Percentiles rank a stretch among this genome's conserved stretches.
Conservation (phyloP, 1,139 yeast genomes). For the Pichia sp. region DNA sequence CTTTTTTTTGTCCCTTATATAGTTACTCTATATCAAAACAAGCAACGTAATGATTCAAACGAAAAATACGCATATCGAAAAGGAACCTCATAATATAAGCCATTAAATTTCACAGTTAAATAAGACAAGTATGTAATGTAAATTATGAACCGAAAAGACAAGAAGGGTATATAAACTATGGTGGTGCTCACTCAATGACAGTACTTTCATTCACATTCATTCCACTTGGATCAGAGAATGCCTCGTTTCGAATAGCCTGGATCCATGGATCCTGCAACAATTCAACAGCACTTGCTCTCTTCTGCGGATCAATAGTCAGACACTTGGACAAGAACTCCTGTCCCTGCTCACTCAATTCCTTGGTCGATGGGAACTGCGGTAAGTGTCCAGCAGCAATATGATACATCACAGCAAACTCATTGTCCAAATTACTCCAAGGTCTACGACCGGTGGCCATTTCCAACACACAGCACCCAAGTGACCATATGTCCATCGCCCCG, state of each 20-base stretch:
- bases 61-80: background rate
- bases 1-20: background rate
- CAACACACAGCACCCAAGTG: conserved; percentile 73
- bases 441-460: conserved; percentile 83
- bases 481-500: conserved; percentile 82
- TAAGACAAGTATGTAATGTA: background rate
- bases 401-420: conserved; percentile 98
- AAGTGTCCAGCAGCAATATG: conserved; percentile 94
- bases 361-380: conserved; percentile 78
- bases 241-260: conserved; percentile 63
- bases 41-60: background rate
- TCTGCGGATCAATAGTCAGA: conserved; percentile 75
- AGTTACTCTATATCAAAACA: background rate
- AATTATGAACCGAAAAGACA: background rate
- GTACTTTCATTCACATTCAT: conserved; percentile 1
- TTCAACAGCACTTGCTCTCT: conserved; percentile 81
- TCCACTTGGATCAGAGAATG: conserved; percentile 45
- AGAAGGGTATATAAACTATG: background rate
- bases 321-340: conserved; percentile 67
- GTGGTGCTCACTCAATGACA: background rate
- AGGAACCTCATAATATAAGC: no score
- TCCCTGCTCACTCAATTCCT: conserved; percentile 75
- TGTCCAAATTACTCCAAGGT: conserved; percentile 89
- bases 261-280: conserved; percentile 90
- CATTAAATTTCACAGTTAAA: background rate